Conservation (phyloP, 1,284 basidiomycete species). For the Thecaphora frezii region DNA sequence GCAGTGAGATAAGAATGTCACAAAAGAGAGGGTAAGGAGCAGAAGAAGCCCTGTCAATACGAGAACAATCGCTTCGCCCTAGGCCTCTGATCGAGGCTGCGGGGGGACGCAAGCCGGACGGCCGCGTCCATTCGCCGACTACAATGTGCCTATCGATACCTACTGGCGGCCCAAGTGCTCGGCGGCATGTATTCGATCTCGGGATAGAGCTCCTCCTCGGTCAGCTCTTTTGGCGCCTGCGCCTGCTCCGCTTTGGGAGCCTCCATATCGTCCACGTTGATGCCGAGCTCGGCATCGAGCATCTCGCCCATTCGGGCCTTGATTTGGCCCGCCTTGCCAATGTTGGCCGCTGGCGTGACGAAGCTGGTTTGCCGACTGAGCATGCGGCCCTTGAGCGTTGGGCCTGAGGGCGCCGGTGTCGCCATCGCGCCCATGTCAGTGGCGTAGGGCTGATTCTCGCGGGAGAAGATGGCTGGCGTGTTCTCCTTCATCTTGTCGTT, state of each 20-base stretch:
- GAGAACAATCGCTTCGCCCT: too few relatives aligned
- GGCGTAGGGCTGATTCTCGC: slow-evolving; percentile 11
- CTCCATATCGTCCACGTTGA: slow-evolving; percentile 7
- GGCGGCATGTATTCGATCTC: slow-evolving; percentile 50
- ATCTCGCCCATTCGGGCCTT: slow-evolving; percentile 50
- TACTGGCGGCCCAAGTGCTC: slow-evolving; percentile 12
- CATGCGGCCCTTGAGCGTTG: slow-evolving; percentile 6
- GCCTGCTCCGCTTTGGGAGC: slow-evolving; percentile 1
- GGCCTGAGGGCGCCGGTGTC: slow-evolving; percentile 19
- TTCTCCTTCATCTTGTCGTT: slow-evolving; percentile 30
- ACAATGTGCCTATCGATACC: neutral
- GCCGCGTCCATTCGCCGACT: neutral
- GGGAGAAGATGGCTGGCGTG: slow-evolving; percentile 19
- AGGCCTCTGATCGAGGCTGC: too few relatives aligned
- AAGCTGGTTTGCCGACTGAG: slow-evolving; percentile 35
- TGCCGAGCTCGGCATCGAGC: slow-evolving; percentile 35
- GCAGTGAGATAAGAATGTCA: neutral
- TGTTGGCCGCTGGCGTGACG: slow-evolving; percentile 48
- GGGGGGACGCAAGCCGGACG: neutral
- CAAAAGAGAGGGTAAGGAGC: neutral
- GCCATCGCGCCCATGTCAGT: slow-evolving; percentile 12
- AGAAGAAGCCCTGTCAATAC: too few relatives aligned
- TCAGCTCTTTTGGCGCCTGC: slow-evolving; percentile 18
- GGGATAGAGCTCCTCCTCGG: slow-evolving; percentile 50
- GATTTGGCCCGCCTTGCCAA: slow-evolving; percentile 47